Percentiles rank a stretch among this genome's conserved stretches.
phyloP scores from a whole-genome alignment of 257 asterid species.

The Solanum ossicruentum region DNA sequence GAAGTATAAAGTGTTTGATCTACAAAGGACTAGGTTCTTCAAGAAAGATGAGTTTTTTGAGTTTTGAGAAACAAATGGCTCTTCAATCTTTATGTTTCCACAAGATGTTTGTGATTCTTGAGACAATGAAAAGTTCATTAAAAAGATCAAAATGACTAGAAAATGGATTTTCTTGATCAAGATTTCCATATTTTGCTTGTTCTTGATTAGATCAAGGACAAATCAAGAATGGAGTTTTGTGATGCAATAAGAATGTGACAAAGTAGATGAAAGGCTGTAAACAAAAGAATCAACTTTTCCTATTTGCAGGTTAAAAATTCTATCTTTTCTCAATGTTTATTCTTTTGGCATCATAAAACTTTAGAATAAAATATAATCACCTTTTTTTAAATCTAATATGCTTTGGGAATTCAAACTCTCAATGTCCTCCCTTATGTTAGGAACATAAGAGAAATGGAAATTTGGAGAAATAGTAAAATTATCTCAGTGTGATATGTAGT shows the following conservation, averaged over 20 bases:
- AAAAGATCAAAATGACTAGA: constrained; percentile 9
- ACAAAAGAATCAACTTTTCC: constrained; percentile 18
- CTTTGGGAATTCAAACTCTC: not conserved
- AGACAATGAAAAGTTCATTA: constrained; percentile 6
- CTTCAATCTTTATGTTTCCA: constrained; percentile 20
- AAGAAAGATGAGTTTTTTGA: constrained; percentile 11
- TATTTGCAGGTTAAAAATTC: not conserved
- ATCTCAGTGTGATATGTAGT: not conserved
- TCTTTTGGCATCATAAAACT: not conserved
- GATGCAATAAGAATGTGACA: not conserved
- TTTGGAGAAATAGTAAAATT: not conserved
- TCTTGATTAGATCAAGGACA: not conserved
- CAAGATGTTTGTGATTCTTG: constrained; percentile 13
- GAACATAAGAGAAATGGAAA: not conserved
- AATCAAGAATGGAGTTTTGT: not conserved
- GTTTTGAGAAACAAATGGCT: constrained; percentile 10
- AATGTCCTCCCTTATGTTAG: not conserved
- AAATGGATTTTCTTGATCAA: constrained; percentile 21
- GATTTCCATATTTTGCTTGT: constrained; percentile 13
- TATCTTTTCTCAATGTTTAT: not conserved
- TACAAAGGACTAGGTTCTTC: constrained; percentile 30
- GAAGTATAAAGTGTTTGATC: constrained; percentile 25
- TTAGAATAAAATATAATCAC: not conserved
- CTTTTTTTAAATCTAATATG: not conserved
- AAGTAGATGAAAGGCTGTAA: not conserved